Percentiles rank a stretch among this genome's conserved stretches.
Evolutionary conservation across 805 yeast genomes (phyloP).

Genomic region (Metschnikowia picachoensis): DNA sequence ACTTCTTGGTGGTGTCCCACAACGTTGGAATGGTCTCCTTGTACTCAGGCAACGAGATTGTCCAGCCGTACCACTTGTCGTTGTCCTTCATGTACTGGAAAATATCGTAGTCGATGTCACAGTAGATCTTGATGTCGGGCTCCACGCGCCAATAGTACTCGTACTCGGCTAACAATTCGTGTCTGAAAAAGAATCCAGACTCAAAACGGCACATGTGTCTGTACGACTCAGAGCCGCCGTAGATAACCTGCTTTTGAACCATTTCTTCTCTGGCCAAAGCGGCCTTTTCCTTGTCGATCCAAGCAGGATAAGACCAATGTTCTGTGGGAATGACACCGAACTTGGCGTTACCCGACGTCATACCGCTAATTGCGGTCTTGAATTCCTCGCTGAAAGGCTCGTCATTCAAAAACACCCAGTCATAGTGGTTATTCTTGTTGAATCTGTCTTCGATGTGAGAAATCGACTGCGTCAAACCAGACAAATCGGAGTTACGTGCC

Average conservation of each 20-base stretch:
- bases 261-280: constrained; percentile 55
- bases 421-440: constrained; percentile 75
- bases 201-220: constrained; percentile 93
- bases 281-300: constrained; percentile 77
- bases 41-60: constrained; percentile 79
- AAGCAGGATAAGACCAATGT: constrained; percentile 84
- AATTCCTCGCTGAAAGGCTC: constrained; percentile 81
- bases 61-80: constrained; percentile 81
- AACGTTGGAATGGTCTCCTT: constrained; percentile 80
- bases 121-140: constrained; percentile 74
- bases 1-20: constrained; percentile 74
- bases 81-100: constrained; percentile 75
- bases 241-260: constrained; percentile 55
- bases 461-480: constrained; percentile 59
- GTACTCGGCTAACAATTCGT: constrained; percentile 67
- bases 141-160: constrained; percentile 96
- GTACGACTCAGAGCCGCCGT: constrained; percentile 72
- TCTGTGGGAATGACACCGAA: constrained; percentile 80
- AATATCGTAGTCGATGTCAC: constrained; percentile 86
- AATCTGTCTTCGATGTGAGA: constrained; percentile 85
- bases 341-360: constrained; percentile 72
- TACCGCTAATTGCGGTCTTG: constrained; percentile 57
- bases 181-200: constrained; percentile 85
- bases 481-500: constrained; percentile 72
- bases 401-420: constrained; percentile 94